Evolutionary conservation across 2,329 filamentous ascomycete genomes (phyloP).

Genomic region (Hirsutella rhossiliensis): DNA sequence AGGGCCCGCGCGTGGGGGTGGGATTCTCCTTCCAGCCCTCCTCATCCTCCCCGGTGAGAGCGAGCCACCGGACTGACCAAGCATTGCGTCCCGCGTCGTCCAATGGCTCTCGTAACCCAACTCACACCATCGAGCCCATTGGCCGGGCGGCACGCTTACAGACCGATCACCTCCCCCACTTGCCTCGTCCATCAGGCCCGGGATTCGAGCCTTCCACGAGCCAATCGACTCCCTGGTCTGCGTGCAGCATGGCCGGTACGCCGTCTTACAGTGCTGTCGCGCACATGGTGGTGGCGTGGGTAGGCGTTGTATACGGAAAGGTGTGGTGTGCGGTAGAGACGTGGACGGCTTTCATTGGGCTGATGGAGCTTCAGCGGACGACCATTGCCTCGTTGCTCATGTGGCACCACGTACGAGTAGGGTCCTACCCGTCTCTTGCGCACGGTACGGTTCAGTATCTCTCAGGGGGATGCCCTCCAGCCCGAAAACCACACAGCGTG

Average conservation of each 20-base stretch:
- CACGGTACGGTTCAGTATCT: background rate
- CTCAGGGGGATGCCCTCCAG: background rate
- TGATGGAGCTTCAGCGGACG: conserved; percentile 4
- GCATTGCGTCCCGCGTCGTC: no score
- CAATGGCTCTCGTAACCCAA: no score
- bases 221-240: background rate
- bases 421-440: background rate
- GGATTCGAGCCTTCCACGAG: background rate
- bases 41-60: no score
- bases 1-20: no score
- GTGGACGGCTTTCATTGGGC: conserved; percentile 23
- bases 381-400: background rate
- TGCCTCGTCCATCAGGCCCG: background rate
- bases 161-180: no score
- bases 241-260: background rate
- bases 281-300: conserved; percentile 11
- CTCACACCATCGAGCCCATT: no score
- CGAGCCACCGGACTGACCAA: no score
- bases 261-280: background rate
- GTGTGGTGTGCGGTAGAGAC: conserved; percentile 19
- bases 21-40: no score
- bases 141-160: no score
- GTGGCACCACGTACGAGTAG: background rate
- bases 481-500: background rate
- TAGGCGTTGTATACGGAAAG: background rate